A percentile compares a stretch with the other conserved stretches of the same genome.
Evolutionary conservation across 139 green algal species (phyloP).

Genomic region (Trebouxia sp.): DNA sequence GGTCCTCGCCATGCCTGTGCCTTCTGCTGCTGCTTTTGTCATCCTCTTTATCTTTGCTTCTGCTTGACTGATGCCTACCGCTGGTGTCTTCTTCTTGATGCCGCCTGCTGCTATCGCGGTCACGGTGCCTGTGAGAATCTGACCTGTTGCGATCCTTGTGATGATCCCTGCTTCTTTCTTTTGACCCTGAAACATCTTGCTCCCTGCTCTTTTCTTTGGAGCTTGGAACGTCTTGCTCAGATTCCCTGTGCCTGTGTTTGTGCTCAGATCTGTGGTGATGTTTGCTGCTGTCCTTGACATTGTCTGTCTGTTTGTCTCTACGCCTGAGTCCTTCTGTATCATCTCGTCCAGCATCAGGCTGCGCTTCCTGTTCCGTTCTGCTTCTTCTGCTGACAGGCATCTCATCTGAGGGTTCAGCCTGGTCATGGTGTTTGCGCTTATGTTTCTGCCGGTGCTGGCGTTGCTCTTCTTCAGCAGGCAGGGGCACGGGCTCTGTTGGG

Average conservation of each 20-base stretch:
- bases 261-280: slow-evolving; percentile 15
- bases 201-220: too few species aligned
- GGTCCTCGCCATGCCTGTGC: slow-evolving; percentile 14
- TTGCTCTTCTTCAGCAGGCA: not conserved
- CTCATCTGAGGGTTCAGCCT: not conserved
- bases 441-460: not conserved
- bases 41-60: slow-evolving; percentile 15
- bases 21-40: slow-evolving; percentile 32
- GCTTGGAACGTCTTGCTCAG: not conserved
- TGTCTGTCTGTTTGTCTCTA: not conserved
- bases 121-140: slow-evolving; percentile 16
- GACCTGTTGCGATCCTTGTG: slow-evolving; percentile 1
- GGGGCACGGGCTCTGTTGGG: not conserved
- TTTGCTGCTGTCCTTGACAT: not conserved
- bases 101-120: not conserved
- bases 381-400: not conserved
- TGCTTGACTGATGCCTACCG: not conserved
- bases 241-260: not conserved
- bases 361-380: not conserved
- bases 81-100: not conserved
- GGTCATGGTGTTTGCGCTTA: not conserved
- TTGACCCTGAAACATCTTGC: too few species aligned
- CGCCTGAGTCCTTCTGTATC: not conserved
- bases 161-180: not conserved
- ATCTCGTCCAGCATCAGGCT: not conserved